These are phyloP conservation scores for Neopestalotiopsis sp. DNA, from an alignment of 2,329 filamentous ascomycete species.

Conservation along the genomic window DNA sequence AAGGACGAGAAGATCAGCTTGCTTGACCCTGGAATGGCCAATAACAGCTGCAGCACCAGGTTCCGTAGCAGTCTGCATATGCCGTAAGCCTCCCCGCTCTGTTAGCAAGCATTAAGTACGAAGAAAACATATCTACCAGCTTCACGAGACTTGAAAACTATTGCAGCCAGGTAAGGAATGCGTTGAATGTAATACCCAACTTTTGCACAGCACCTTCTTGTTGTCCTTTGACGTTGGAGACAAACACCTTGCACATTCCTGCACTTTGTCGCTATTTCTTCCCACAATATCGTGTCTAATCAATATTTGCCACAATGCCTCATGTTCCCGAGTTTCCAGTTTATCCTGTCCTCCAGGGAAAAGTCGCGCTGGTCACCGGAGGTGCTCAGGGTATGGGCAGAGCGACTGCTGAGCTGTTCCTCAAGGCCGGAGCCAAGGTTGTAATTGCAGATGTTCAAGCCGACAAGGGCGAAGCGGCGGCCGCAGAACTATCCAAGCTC, in stretches of 20 bases:
- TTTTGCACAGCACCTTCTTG: too few relatives aligned
- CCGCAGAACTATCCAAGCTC: constrained; percentile 20
- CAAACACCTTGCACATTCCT: background rate
- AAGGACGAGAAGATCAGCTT: too few relatives aligned
- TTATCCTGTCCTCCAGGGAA: constrained; percentile 25
- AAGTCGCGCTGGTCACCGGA: constrained; percentile 32
- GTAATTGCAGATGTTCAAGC: constrained; percentile 26
- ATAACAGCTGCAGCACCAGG: too few relatives aligned
- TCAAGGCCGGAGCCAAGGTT: constrained; percentile 32
- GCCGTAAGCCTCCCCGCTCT: too few relatives aligned
- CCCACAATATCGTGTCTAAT: background rate
- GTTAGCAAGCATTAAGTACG: too few relatives aligned
- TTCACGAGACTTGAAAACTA: too few relatives aligned
- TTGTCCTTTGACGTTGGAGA: too few relatives aligned
- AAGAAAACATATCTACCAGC: too few relatives aligned
- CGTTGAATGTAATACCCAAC: too few relatives aligned
- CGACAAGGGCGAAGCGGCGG: constrained; percentile 25
- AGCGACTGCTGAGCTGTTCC: constrained; percentile 31
- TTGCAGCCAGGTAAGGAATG: too few relatives aligned
- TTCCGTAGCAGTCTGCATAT: too few relatives aligned
- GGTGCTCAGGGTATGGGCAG: constrained; percentile 37
- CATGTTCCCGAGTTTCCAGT: constrained; percentile 18
- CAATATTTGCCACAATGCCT: constrained; percentile 17
- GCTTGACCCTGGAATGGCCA: too few relatives aligned
- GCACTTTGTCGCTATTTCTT: background rate